A percentile compares a stretch with the other conserved stretches of the same genome.
These are phyloP conservation scores for Alternaria panax DNA, from an alignment of 2,329 filamentous ascomycete genomes.

Conservation along the genomic window DNA sequence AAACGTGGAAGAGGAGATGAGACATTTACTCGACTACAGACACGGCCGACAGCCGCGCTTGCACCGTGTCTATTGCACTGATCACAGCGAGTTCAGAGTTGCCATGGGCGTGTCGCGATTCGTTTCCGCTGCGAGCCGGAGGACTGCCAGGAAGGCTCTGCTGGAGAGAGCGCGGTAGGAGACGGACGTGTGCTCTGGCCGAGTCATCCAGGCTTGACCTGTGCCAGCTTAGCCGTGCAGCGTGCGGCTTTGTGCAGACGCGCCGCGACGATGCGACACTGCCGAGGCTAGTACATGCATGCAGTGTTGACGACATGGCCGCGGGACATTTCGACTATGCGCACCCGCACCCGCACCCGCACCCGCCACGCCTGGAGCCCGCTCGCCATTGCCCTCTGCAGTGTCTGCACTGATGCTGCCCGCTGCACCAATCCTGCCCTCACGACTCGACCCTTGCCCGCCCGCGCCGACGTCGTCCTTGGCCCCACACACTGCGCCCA, in stretches of 20 bases:
- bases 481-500: too few relatives aligned
- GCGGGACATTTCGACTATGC: constrained; percentile 1
- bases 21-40: not conserved
- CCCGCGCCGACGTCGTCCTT: too few relatives aligned
- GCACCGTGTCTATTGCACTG: constrained; percentile 13
- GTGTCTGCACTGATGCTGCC: not conserved
- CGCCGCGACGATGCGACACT: not conserved
- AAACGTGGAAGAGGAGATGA: constrained; percentile 17
- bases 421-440: too few relatives aligned
- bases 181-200: not conserved
- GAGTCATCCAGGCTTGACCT: not conserved
- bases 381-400: not conserved
- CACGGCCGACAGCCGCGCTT: constrained; percentile 8
- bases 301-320: constrained; percentile 26
- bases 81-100: constrained; percentile 15
- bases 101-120: constrained; percentile 3
- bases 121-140: constrained; percentile 29
- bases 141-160: constrained; percentile 14
- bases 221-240: too few relatives aligned
- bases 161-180: not conserved
- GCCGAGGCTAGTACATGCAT: constrained; percentile 21
- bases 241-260: too few relatives aligned
- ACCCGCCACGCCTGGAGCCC: constrained; percentile 2
- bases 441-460: not conserved
- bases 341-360: too few relatives aligned